Base-by-base conservation (phyloP, 495 filamentous ascomycete species). In the Aspergillus heteromorphus region DNA sequence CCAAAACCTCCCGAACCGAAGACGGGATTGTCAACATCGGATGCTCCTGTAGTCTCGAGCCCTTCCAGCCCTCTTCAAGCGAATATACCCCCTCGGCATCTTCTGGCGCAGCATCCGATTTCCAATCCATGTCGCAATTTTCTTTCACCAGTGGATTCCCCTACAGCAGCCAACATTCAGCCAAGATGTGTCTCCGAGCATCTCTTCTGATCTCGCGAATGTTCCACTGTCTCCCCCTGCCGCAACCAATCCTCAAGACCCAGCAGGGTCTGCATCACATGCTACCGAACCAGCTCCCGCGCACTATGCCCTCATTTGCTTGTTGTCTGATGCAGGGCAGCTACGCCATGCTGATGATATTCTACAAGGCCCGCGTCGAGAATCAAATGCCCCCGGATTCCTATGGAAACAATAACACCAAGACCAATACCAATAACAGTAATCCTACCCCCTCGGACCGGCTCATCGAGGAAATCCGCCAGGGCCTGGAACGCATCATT, bases 281-380 rank as follows among this genome's bases (percentile, higher is more conserved):
- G 27, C 43, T 57, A 40, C 60, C 63, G 6, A 65, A 61, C 10
- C 68, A 67, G 21, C 58, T 76, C 11, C 79, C 80, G 2, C 74
- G 81, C 25, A 82, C 78, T 16, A 83, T 85, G 77, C 82, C 82
- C 0, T 75, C 78, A 0, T 83, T 83, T 53, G 79, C 82, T 16
- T 83, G 79, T 55, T 85, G 82, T 58, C 72, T 82, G 8, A 83
- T 85, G 80, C 82, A 85, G 58, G 77, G 78, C 41, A 81, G 78
- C 54, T 85, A 85, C 55, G 79, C 80, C 7, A 71, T 85, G 64
- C 71, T 84, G 19, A 85, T 85, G 81, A 63, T 74, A 1, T 75
- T 69, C 53, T 74, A 75, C 59, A 75, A 76, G 43, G 71, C 77
- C 2, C 74, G 75, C 18, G 70, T 79, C 14, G 73, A 73, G 47